Conservation (phyloP, 805 yeast species). For the Wickerhamomyces ciferrii region DNA sequence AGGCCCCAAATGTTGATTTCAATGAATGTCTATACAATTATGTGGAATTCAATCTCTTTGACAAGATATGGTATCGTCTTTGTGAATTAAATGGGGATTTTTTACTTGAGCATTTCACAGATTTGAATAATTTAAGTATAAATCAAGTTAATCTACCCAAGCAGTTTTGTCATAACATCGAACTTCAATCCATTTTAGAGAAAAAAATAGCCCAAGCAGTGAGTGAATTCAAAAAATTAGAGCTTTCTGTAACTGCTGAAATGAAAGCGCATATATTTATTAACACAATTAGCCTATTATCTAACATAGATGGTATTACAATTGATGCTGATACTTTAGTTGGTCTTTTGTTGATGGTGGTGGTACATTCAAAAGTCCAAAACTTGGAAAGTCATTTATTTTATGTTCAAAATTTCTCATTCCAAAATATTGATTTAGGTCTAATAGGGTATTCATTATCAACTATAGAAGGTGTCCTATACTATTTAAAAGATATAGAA, state of each 20-base stretch:
- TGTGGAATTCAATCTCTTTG: constrained; percentile 65
- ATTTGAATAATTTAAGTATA: constrained; percentile 26
- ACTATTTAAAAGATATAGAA: constrained; percentile 43
- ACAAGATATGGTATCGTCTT: constrained; percentile 55
- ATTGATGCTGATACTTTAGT: constrained; percentile 82
- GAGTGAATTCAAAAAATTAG: constrained; percentile 41
- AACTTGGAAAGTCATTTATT: constrained; percentile 58
- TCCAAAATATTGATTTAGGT: constrained; percentile 47
- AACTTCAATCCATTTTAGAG: constrained; percentile 28
- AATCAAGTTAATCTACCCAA: constrained; percentile 37
- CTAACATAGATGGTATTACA: constrained; percentile 28
- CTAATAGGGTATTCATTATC: constrained; percentile 71
- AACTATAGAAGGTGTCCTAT: constrained; percentile 77
- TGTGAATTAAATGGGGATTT: constrained; percentile 20
- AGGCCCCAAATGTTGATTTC: constrained; percentile 38
- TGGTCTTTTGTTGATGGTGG: constrained; percentile 65
- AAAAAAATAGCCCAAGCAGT: constrained; percentile 47
- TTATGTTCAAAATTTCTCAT: constrained; percentile 60
- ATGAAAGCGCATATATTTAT: constrained; percentile 44
- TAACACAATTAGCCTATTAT: constrained; percentile 46
- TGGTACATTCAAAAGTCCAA: constrained; percentile 54
- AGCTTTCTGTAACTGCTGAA: constrained; percentile 39
- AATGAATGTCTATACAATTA: constrained; percentile 58
- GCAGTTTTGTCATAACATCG: constrained; percentile 21
- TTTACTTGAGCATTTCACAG: constrained; percentile 15